phyloP scores from a whole-genome alignment of 768 basidiomycete genomes.

The Kwoniella bestiolae region DNA sequence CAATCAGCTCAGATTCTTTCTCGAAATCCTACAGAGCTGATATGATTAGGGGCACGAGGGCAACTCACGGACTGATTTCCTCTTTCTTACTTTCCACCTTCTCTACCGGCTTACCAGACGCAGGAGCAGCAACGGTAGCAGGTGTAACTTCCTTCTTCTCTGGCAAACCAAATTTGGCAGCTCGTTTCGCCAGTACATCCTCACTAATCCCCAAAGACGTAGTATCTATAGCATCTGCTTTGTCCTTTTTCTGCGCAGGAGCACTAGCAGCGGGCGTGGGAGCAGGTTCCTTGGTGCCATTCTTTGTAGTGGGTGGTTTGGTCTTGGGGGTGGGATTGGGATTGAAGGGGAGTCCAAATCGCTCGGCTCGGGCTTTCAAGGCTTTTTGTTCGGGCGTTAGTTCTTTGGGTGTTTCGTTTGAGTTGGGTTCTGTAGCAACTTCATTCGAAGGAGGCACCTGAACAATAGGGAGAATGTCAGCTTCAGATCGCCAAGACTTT shows the following conservation, averaged over 20 bases:
- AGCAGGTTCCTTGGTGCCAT: constrained; percentile 13
- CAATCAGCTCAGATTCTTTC: constrained; percentile 22
- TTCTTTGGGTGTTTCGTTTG: background rate
- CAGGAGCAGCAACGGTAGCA: background rate
- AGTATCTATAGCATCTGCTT: constrained; percentile 29
- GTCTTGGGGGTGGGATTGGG: constrained; percentile 40
- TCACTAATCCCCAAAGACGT: constrained; percentile 39
- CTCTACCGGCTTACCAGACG: constrained; percentile 4
- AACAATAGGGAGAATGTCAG: background rate
- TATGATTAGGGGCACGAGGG: background rate
- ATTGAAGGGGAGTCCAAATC: constrained; percentile 54
- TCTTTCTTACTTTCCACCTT: constrained; percentile 27
- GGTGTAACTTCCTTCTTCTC: constrained; percentile 37
- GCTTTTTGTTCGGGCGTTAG: constrained; percentile 52
- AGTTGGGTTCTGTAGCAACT: background rate
- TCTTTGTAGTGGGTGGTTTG: constrained; percentile 7
- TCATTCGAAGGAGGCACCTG: background rate
- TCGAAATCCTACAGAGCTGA: too few species aligned
- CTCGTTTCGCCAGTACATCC: constrained; percentile 45
- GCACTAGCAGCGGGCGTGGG: background rate
- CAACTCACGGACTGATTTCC: constrained; percentile 38
- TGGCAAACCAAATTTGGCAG: constrained; percentile 49
- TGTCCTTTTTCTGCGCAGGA: constrained; percentile 20
- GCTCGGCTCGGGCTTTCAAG: constrained; percentile 50
- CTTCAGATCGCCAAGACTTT: background rate